These are phyloP conservation scores for Areca catechu DNA, from an alignment of 176 grass and related monocot species.

Conservation along the genomic window DNA sequence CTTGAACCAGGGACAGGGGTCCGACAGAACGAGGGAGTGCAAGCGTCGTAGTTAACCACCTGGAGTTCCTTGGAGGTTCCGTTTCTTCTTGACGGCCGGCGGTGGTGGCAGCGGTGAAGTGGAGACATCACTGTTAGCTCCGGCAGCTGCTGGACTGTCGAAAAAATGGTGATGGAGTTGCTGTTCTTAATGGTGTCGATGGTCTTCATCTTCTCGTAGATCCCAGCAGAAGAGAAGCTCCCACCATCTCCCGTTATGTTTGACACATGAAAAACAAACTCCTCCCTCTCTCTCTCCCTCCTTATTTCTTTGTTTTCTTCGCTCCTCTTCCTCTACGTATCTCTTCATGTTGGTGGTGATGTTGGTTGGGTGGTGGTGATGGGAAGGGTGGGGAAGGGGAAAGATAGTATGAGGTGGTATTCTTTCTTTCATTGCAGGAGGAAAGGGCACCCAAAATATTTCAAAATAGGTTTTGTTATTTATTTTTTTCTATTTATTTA, in stretches of 20 bases:
- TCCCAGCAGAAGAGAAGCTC: conserved; percentile 34
- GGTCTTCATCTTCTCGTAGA: conserved; percentile 27
- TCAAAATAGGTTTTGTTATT: no score
- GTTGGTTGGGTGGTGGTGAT: no score
- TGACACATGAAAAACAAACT: conserved; percentile 29
- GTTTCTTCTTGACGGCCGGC: conserved; percentile 47
- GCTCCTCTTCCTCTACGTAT: background rate
- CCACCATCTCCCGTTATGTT: conserved; percentile 26
- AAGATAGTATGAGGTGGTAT: no score
- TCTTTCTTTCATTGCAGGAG: no score
- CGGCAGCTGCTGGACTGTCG: background rate
- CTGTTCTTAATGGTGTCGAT: conserved; percentile 15
- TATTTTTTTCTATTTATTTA: no score
- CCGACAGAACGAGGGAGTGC: no score
- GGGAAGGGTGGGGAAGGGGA: no score
- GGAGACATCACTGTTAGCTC: conserved; percentile 15
- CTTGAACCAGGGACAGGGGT: no score
- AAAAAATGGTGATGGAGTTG: conserved; percentile 19
- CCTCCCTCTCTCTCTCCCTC: background rate
- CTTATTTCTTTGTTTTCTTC: background rate
- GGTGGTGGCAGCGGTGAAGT: conserved; percentile 9
- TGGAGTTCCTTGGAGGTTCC: conserved; percentile 82
- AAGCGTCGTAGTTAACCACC: conserved; percentile 24
- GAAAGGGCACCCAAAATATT: no score
- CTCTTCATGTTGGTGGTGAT: background rate